These are phyloP conservation scores for Tylopilus felleus DNA, from an alignment of 768 basidiomycete genomes.

Conservation along the genomic window DNA sequence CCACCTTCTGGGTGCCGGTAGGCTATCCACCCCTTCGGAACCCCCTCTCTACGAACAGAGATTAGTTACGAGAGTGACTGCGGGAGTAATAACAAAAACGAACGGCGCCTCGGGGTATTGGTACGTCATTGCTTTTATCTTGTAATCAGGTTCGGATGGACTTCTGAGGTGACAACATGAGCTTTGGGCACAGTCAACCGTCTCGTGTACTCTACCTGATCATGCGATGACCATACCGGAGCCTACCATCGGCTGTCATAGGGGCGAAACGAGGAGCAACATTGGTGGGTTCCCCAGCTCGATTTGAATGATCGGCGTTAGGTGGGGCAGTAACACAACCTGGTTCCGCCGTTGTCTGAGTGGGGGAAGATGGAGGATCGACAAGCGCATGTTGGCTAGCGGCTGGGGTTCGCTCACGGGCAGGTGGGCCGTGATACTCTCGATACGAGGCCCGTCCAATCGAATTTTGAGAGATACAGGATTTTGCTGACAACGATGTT, in stretches of 20 bases:
- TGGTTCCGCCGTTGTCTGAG: neutral
- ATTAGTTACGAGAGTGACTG: neutral
- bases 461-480: slow-evolving; percentile 12
- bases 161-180: slow-evolving; percentile 7
- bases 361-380: neutral
- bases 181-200: neutral
- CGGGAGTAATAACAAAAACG: slow-evolving; percentile 3
- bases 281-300: slow-evolving; percentile 4
- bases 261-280: slow-evolving; percentile 9
- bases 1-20: slow-evolving; percentile 59
- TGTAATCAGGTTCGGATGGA: neutral
- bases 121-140: slow-evolving; percentile 16
- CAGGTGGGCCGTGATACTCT: slow-evolving; percentile 14
- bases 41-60: slow-evolving; percentile 1
- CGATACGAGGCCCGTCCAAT: slow-evolving; percentile 24
- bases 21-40: slow-evolving; percentile 42
- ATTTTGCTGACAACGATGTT: slow-evolving; percentile 11
- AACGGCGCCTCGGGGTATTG: slow-evolving; percentile 19
- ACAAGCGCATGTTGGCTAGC: neutral
- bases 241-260: slow-evolving; percentile 10
- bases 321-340: slow-evolving; percentile 8
- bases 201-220: slow-evolving; percentile 7
- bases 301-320: neutral
- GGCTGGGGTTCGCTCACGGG: slow-evolving; percentile 12
- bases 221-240: slow-evolving; percentile 4